Evolutionary conservation across 768 basidiomycete genomes (phyloP).

Genomic region (Amanita phalloides): DNA sequence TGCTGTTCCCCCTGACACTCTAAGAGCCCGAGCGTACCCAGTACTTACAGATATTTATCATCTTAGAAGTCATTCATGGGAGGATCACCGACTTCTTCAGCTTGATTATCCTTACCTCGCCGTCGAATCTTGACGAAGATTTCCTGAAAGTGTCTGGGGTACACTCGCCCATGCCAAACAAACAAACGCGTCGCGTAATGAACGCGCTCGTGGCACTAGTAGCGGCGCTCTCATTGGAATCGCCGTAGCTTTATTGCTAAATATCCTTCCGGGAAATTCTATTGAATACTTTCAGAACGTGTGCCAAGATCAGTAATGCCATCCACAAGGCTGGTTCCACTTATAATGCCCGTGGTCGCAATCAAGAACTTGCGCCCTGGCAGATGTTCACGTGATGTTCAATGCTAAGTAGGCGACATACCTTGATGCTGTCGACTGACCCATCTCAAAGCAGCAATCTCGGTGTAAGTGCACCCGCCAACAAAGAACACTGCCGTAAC

Average conservation of each 20-base stretch:
- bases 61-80: neutral
- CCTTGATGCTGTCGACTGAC: slow-evolving; percentile 80
- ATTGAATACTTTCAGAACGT: neutral
- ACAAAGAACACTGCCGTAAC: slow-evolving; percentile 95
- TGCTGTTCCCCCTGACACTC: slow-evolving; percentile 6
- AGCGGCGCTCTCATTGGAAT: neutral
- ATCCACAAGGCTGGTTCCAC: slow-evolving; percentile 62
- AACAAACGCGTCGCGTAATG: slow-evolving; percentile 41
- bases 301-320: slow-evolving; percentile 40
- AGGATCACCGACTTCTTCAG: neutral
- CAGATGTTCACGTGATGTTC: slow-evolving; percentile 9
- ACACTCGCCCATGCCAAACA: slow-evolving; percentile 17
- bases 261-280: neutral
- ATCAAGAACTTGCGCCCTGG: slow-evolving; percentile 82
- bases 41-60: neutral
- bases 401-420: slow-evolving; percentile 15
- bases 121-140: neutral
- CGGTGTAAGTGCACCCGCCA: slow-evolving; percentile 95
- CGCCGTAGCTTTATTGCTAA: neutral
- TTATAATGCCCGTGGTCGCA: slow-evolving; percentile 87
- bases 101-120: neutral
- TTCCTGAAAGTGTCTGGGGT: slow-evolving; percentile 17
- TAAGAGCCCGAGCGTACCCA: neutral
- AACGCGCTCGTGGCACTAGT: neutral
- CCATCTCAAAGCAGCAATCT: slow-evolving; percentile 93